Evolutionary conservation across 2,329 filamentous ascomycete species (phyloP), one percentile per base, ranked within the genome.

Genomic region (Fusarium napiforme): DNA sequence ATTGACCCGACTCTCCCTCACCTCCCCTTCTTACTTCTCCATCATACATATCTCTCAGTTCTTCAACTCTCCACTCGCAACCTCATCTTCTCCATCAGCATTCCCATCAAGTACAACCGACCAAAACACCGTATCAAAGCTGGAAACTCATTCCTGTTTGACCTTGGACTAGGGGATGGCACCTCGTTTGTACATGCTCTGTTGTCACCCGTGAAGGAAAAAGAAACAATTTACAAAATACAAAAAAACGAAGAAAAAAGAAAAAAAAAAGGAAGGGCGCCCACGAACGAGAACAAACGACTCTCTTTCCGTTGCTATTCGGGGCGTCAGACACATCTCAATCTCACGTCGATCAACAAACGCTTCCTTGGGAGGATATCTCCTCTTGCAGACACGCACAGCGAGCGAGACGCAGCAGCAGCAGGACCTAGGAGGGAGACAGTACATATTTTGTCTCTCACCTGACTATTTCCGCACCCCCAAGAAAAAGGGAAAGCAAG

Each of bases 401-500:
- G 18, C 40, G 28, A 37, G 50, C 32, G 32, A 37, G 34, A 34
- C 45, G 45, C 15, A 32, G 21, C 58, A 69, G 50, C 15, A 34
- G 32, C 14, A 36, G 36, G 9, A 36, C 36, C 36, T 32, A 43
- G 64, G 63, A 69, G 67, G 46, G 58, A 58, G 59, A 69, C 34
- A 60, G 64, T 55, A 50, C 55, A 58, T 58, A 57, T 60, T 67
- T 62, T 64, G 66, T 71, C 62, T 73, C 67, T 71, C 67, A 69
- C 70, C 73, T 75, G 64, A 72, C 69, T 72, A 72, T 72, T 72
- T 72, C 69, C 69, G 69, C 69, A 72, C 69, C 64, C 71, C 63
- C 67, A 69, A 58, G 66, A 64, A 61, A 32, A 64, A 67, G 45
- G 40, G 43, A 45, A 52, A 61, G 59, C 52, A 67, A 49, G 53